Percentiles rank a stretch among this genome's conserved stretches.
phyloP scores from a whole-genome alignment of 768 basidiomycete species.

The Sporobolomyces roseus region DNA sequence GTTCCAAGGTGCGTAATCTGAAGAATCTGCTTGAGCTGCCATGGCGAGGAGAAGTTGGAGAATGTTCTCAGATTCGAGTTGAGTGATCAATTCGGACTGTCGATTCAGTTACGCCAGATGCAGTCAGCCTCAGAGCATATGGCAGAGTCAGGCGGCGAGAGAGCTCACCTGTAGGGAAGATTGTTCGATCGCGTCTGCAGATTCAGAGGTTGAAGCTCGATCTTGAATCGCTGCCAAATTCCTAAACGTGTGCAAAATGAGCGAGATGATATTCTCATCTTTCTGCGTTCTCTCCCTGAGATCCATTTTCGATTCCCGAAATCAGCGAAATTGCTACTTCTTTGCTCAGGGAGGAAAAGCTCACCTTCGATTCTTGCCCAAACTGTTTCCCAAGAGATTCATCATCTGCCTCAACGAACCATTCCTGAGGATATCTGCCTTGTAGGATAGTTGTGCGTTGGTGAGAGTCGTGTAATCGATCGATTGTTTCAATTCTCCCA shows the following conservation, averaged over 20 bases:
- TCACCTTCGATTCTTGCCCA: conserved; percentile 61
- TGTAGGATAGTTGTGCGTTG: conserved; percentile 80
- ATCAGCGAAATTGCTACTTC: too few relatives aligned
- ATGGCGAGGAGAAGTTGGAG: conserved; percentile 78
- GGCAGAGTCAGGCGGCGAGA: not conserved
- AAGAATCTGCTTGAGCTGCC: conserved; percentile 71
- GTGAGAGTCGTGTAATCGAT: conserved; percentile 79
- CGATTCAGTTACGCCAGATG: not conserved
- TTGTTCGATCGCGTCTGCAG: conserved; percentile 73
- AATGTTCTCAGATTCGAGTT: conserved; percentile 66
- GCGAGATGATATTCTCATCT: conserved; percentile 80
- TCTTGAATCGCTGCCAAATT: conserved; percentile 95
- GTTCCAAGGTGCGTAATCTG: conserved; percentile 80
- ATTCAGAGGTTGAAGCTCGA: conserved; percentile 65
- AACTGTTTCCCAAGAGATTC: conserved; percentile 60
- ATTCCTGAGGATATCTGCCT: conserved; percentile 63
- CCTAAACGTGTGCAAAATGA: conserved; percentile 81
- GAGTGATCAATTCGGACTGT: conserved; percentile 64
- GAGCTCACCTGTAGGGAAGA: conserved; percentile 62
- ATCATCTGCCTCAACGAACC: conserved; percentile 48
- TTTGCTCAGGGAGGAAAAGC: conserved; percentile 3
- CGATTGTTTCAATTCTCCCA: conserved; percentile 55
- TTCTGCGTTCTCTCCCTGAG: conserved; percentile 64
- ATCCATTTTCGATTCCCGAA: too few relatives aligned
- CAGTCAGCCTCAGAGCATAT: not conserved